A percentile compares a stretch with the other conserved stretches of the same genome.
These are phyloP conservation scores for Onygenales sp. DNA, from an alignment of 2,329 filamentous ascomycete genomes.

Conservation along the genomic window DNA sequence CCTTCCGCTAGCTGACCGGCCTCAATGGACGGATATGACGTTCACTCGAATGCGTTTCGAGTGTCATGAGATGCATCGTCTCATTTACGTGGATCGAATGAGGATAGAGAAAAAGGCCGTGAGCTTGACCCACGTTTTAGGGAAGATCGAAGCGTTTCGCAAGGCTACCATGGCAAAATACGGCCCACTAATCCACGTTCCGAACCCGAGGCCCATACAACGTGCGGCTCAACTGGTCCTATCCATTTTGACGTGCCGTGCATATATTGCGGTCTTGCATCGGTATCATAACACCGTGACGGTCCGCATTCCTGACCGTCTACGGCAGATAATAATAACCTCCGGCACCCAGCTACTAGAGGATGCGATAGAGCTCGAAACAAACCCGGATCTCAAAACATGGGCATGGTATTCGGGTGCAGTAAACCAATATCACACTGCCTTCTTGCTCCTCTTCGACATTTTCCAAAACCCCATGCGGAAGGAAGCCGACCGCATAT, in stretches of 20 bases:
- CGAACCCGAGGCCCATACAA: slow-evolving; percentile 46
- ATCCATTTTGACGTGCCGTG: slow-evolving; percentile 51
- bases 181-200: slow-evolving; percentile 50
- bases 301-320: slow-evolving; percentile 38
- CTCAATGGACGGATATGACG: slow-evolving; percentile 59
- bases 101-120: slow-evolving; percentile 53
- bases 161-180: slow-evolving; percentile 57
- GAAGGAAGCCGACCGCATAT: slow-evolving; percentile 55
- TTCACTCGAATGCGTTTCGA: slow-evolving; percentile 61
- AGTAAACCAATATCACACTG: slow-evolving; percentile 63
- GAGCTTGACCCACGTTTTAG: slow-evolving; percentile 54
- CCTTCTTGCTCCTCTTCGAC: slow-evolving; percentile 59
- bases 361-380: slow-evolving; percentile 46
- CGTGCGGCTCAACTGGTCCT: slow-evolving; percentile 55
- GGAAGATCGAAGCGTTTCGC: slow-evolving; percentile 60
- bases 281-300: slow-evolving; percentile 48
- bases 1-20: slow-evolving; percentile 36
- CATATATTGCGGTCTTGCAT: slow-evolving; percentile 60
- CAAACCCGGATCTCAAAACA: slow-evolving; percentile 39
- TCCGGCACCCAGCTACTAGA: slow-evolving; percentile 48
- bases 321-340: slow-evolving; percentile 56
- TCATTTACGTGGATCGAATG: slow-evolving; percentile 59
- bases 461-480: slow-evolving; percentile 50
- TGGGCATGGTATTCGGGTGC: slow-evolving; percentile 67
- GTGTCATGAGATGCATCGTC: slow-evolving; percentile 62